A percentile compares a stretch with the other conserved stretches of the same genome.
phyloP scores from a whole-genome alignment of 192 early-diverging fungal genomes.

The Coemansia guatemalensis region DNA sequence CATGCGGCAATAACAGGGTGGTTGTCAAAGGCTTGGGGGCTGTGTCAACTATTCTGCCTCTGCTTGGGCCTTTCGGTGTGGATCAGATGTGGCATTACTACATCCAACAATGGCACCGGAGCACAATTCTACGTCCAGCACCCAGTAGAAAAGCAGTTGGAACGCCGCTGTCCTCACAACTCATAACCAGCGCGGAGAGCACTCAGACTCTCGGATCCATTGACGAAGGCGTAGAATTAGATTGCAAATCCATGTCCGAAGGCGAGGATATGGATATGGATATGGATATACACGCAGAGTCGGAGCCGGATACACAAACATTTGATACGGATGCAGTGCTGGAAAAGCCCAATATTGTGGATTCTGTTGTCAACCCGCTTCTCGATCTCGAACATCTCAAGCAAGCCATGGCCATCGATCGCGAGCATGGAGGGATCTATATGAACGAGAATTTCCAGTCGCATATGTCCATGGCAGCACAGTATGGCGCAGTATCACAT shows the following conservation, averaged over 20 bases:
- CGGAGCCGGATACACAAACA: too few species aligned
- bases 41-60: slow-evolving; percentile 42
- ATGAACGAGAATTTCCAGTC: neutral
- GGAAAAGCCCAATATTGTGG: neutral
- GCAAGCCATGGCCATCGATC: slow-evolving; percentile 16
- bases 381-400: slow-evolving; percentile 14
- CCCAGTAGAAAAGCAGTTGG: neutral
- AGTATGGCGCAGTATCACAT: neutral
- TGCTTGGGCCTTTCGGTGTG: slow-evolving; percentile 78
- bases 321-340: too few species aligned
- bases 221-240: neutral
- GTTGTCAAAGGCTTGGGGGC: slow-evolving; percentile 50
- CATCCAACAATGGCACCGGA: slow-evolving; percentile 47
- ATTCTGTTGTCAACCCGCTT: slow-evolving; percentile 1
- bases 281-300: neutral
- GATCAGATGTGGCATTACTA: slow-evolving; percentile 66
- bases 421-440: slow-evolving; percentile 3
- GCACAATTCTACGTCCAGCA: slow-evolving; percentile 19
- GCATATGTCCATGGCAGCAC: neutral
- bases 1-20: slow-evolving; percentile 31
- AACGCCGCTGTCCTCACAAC: neutral
- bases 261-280: neutral
- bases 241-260: neutral
- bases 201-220: neutral
- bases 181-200: neutral